These are phyloP conservation scores for Jatropha multifida DNA, from an alignment of 441 rosid species.

Conservation along the genomic window DNA sequence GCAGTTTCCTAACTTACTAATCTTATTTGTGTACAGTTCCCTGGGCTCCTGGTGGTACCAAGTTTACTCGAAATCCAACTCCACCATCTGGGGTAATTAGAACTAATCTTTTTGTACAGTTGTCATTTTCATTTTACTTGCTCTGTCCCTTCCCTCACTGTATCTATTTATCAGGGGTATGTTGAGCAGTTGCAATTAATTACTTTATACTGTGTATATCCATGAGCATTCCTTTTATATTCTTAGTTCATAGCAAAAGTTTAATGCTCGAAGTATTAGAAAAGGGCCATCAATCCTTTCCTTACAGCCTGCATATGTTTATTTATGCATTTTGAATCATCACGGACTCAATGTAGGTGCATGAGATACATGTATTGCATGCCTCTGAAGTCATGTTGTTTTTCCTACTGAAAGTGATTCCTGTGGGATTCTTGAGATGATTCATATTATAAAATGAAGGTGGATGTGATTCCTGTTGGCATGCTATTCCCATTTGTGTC, in stretches of 20 bases:
- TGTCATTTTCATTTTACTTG: background rate
- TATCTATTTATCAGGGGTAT: background rate
- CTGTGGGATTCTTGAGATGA: background rate
- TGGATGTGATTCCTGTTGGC: background rate
- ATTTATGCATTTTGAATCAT: background rate
- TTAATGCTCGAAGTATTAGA: background rate
- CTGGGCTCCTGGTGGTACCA: constrained; percentile 98
- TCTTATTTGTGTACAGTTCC: constrained; percentile 62
- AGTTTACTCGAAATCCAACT: constrained; percentile 85
- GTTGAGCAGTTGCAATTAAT: background rate
- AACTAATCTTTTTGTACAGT: constrained; percentile 8
- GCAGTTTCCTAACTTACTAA: constrained; percentile 16
- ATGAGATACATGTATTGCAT: background rate
- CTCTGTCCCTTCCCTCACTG: background rate
- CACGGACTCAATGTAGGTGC: background rate
- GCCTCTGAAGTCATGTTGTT: background rate
- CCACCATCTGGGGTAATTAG: constrained; percentile 82
- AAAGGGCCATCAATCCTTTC: background rate
- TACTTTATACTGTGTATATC: background rate
- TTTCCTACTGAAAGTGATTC: background rate
- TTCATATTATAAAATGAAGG: background rate
- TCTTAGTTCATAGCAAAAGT: background rate
- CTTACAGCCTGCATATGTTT: background rate
- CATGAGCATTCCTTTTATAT: background rate
- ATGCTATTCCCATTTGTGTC: background rate